Conservation (phyloP, 2,329 filamentous ascomycete species). For the Botrytis fabae region DNA sequence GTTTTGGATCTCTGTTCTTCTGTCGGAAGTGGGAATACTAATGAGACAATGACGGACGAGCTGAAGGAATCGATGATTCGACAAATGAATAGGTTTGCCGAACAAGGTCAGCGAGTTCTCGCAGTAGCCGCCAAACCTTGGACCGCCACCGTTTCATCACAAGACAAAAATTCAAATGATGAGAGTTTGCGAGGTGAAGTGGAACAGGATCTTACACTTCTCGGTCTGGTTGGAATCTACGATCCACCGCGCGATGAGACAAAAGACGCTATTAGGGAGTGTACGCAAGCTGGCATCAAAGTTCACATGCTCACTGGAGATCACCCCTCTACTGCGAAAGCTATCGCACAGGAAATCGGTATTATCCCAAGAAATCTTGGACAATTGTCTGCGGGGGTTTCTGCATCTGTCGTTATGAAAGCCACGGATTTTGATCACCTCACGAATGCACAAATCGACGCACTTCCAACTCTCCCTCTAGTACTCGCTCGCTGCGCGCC, state of each 20-base stretch:
- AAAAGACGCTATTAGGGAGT: conserved; percentile 57
- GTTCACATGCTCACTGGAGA: conserved; percentile 75
- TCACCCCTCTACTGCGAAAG: conserved; percentile 71
- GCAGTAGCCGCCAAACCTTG: conserved; percentile 55
- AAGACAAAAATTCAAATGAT: conserved; percentile 29
- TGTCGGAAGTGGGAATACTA: conserved; percentile 47
- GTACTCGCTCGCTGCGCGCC: conserved; percentile 76
- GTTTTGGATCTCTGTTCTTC: conserved; percentile 63
- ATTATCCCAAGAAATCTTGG: conserved; percentile 31
- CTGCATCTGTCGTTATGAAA: conserved; percentile 59
- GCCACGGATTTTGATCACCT: conserved; percentile 66
- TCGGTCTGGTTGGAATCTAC: conserved; percentile 59
- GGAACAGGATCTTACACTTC: conserved; percentile 60
- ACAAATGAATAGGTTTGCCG: conserved; percentile 68
- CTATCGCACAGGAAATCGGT: conserved; percentile 71
- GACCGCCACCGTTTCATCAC: conserved; percentile 31
- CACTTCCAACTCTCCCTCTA: conserved; percentile 63
- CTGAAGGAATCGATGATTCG: conserved; percentile 57
- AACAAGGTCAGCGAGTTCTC: conserved; percentile 67
- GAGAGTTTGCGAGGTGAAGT: conserved; percentile 43
- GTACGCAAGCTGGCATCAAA: conserved; percentile 69
- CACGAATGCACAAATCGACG: conserved; percentile 68
- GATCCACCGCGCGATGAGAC: conserved; percentile 63
- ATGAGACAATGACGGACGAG: conserved; percentile 51
- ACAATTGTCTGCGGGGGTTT: conserved; percentile 19